Percentiles rank a stretch among this genome's conserved stretches.
Conservation (phyloP, 2,329 filamentous ascomycete species). For the Laburnicola sp. region DNA sequence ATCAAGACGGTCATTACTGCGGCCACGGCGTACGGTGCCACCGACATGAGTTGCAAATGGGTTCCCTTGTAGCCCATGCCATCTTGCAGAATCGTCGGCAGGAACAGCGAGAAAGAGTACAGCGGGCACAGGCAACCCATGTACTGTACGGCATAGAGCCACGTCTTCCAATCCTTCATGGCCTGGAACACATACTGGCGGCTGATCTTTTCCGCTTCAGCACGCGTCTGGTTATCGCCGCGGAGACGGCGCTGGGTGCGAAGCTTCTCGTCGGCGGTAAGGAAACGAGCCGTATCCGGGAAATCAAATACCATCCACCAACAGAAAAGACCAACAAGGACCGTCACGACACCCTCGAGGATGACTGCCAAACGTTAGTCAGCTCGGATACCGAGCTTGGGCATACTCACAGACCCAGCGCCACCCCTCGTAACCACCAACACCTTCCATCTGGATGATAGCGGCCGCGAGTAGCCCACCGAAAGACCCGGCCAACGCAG, state of each 20-base stretch:
- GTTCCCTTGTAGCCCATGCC: slow-evolving; percentile 60
- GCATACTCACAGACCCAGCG: slow-evolving; percentile 42
- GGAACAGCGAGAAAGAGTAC: slow-evolving; percentile 42
- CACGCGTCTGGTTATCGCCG: slow-evolving; percentile 68
- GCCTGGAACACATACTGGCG: slow-evolving; percentile 48
- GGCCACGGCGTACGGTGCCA: slow-evolving; percentile 75
- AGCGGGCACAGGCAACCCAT: slow-evolving; percentile 60
- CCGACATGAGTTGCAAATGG: slow-evolving; percentile 70
- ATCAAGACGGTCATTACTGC: slow-evolving; percentile 69
- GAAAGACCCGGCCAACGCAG: slow-evolving; percentile 62
- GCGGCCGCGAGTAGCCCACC: slow-evolving; percentile 60
- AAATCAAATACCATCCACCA: slow-evolving; percentile 68
- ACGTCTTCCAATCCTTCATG: slow-evolving; percentile 55
- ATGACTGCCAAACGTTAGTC: slow-evolving; percentile 34
- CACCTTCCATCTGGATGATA: slow-evolving; percentile 64
- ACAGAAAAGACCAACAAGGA: slow-evolving; percentile 41
- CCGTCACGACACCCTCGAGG: slow-evolving; percentile 43
- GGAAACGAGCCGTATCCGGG: slow-evolving; percentile 62
- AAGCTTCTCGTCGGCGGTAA: slow-evolving; percentile 56
- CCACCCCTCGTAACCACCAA: slow-evolving; percentile 50
- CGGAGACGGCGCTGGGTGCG: slow-evolving; percentile 65
- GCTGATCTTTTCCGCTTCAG: slow-evolving; percentile 55
- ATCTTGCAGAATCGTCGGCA: slow-evolving; percentile 53
- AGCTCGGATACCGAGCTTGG: not conserved
- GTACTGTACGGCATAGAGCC: slow-evolving; percentile 61